phyloP scores from a whole-genome alignment of 73 alveolate species.

The Blepharisma japonicum region DNA sequence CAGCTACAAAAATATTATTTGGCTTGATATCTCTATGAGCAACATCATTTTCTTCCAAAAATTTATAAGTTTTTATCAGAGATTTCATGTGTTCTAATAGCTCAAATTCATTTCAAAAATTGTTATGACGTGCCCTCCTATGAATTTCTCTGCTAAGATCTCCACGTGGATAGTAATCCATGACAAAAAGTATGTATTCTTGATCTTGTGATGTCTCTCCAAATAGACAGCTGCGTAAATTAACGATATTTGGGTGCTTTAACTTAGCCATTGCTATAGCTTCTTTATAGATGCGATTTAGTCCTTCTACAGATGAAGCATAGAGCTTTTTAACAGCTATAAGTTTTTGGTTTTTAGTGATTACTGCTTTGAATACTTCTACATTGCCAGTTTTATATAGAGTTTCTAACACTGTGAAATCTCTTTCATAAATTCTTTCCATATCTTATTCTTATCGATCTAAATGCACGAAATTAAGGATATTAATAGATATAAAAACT shows the following conservation, averaged over 20 bases:
- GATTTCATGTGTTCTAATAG: slow-evolving; percentile 11
- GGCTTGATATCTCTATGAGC: slow-evolving; percentile 65
- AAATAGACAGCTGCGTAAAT: neutral
- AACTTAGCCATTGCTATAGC: neutral
- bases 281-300: neutral
- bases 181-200: neutral
- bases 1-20: slow-evolving; percentile 42
- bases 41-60: slow-evolving; percentile 37
- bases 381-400: neutral
- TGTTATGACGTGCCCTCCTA: neutral
- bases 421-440: too few species aligned
- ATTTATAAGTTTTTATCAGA: slow-evolving; percentile 36
- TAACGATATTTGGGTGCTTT: neutral
- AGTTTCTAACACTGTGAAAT: too few species aligned
- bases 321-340: neutral
- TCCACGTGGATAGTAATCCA: neutral
- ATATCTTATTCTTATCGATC: too few species aligned
- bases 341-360: neutral
- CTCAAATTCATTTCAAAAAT: neutral
- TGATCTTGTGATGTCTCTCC: neutral
- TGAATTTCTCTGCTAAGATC: neutral
- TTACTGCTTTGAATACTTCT: neutral
- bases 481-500: too few species aligned
- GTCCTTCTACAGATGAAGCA: neutral
- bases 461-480: too few species aligned